Conservation (phyloP, 192 early-diverging fungal genomes). For the Coemansia sp. region DNA sequence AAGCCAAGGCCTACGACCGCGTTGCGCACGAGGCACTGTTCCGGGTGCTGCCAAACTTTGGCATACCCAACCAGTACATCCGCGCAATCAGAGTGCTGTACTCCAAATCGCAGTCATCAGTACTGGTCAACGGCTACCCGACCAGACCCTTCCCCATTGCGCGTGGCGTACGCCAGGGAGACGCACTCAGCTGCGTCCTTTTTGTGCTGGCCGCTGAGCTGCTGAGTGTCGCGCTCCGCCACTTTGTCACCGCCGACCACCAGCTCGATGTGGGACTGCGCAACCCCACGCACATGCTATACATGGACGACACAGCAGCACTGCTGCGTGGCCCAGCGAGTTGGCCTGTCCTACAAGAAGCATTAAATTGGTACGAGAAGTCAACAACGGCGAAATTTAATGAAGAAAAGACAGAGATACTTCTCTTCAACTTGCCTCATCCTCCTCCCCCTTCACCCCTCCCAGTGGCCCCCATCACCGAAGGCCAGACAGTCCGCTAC, state of each 20-base stretch:
- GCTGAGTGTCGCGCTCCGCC: too few species aligned
- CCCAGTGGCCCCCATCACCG: too few species aligned
- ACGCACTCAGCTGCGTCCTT: neutral
- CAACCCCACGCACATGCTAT: slow-evolving; percentile 11
- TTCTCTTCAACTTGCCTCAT: slow-evolving; percentile 9
- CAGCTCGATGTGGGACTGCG: too few species aligned
- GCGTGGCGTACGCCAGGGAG: slow-evolving; percentile 8
- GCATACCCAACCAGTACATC: slow-evolving; percentile 6
- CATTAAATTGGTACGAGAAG: slow-evolving; percentile 8
- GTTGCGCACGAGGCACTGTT: slow-evolving; percentile 19
- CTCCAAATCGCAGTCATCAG: too few species aligned
- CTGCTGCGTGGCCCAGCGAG: slow-evolving; percentile 5
- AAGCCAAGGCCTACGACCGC: slow-evolving; percentile 15
- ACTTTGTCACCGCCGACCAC: too few species aligned
- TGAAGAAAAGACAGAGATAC: slow-evolving; percentile 9
- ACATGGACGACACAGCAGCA: slow-evolving; percentile 21
- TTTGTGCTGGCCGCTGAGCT: neutral
- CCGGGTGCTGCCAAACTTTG: slow-evolving; percentile 6
- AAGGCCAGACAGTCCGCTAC: neutral
- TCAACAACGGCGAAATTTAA: slow-evolving; percentile 18
- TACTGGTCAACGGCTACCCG: slow-evolving; percentile 3
- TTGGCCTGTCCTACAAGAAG: slow-evolving; percentile 4
- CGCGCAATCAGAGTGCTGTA: neutral
- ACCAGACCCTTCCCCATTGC: slow-evolving; percentile 9
- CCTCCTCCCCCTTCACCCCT: too few species aligned